These are phyloP conservation scores for Suillus variegatus DNA, from an alignment of 768 basidiomycete genomes.

Conservation along the genomic window DNA sequence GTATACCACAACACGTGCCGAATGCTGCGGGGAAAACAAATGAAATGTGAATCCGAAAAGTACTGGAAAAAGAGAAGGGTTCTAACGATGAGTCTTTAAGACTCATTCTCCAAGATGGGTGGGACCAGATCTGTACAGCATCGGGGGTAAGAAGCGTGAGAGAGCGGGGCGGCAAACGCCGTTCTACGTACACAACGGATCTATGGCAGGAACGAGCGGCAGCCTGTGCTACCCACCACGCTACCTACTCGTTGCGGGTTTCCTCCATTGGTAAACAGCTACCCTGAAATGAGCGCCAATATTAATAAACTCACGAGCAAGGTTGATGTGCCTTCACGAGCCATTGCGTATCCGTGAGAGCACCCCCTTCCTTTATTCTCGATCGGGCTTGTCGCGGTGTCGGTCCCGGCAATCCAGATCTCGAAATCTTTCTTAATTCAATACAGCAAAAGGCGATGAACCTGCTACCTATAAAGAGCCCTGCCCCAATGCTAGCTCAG, in stretches of 20 bases:
- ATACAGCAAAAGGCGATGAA: slow-evolving; percentile 30
- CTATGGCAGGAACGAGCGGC: slow-evolving; percentile 11
- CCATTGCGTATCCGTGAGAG: slow-evolving; percentile 20
- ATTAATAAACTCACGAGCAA: slow-evolving; percentile 10
- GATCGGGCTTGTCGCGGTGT: slow-evolving; percentile 22
- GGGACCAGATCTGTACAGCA: neutral
- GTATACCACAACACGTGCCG: neutral
- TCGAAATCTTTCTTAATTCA: slow-evolving; percentile 17
- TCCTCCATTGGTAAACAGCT: neutral
- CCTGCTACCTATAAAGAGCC: slow-evolving; percentile 28
- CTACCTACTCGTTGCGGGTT: neutral
- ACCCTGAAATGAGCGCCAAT: slow-evolving; percentile 10
- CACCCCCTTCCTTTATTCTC: slow-evolving; percentile 14
- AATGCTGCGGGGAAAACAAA: neutral
- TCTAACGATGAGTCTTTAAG: neutral
- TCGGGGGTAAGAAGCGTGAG: slow-evolving; percentile 2
- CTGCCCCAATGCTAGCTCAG: neutral
- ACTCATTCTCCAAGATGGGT: neutral
- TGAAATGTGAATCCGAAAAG: neutral
- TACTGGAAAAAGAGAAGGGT: neutral
- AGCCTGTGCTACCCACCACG: slow-evolving; percentile 21
- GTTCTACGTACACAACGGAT: slow-evolving; percentile 16
- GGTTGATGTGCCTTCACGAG: slow-evolving; percentile 18
- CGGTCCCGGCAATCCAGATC: slow-evolving; percentile 30
- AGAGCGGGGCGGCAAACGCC: slow-evolving; percentile 9